phyloP scores from a whole-genome alignment of 805 yeast genomes.

The Lipomyces sp. region DNA sequence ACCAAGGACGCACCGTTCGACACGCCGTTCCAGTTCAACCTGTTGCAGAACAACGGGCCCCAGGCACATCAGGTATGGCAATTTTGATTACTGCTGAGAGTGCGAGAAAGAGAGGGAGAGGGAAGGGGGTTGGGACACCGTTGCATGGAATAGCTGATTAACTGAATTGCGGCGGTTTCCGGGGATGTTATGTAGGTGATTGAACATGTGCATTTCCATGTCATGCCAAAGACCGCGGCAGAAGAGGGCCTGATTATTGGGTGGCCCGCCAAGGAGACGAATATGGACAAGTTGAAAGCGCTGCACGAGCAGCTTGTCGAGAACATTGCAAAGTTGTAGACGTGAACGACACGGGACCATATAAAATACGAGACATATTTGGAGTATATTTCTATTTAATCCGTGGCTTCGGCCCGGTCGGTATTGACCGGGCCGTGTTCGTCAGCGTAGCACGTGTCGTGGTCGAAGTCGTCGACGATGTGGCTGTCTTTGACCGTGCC shows the following conservation, averaged over 20 bases:
- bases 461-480: not conserved
- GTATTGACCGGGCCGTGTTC: conserved; percentile 11
- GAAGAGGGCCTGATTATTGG: conserved; percentile 80
- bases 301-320: conserved; percentile 58
- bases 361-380: not conserved
- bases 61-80: conserved; percentile 76
- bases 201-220: conserved; percentile 94
- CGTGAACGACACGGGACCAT: not conserved
- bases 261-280: conserved; percentile 89
- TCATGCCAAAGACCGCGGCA: conserved; percentile 79
- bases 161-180: not conserved
- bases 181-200: conserved; percentile 47
- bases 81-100: not conserved
- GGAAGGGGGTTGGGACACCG: not conserved
- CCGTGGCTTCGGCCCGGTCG: conserved; percentile 9
- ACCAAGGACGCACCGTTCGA: conserved; percentile 40
- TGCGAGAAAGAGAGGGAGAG: not conserved
- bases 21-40: conserved; percentile 70
- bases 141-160: not conserved
- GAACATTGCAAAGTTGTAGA: conserved; percentile 35
- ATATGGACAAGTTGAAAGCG: conserved; percentile 66
- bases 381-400: not conserved
- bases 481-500: not conserved
- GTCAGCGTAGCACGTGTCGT: not conserved
- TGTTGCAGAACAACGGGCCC: conserved; percentile 85